Conservation (phyloP, 2,329 filamentous ascomycete species). For the Cadophora gregata region DNA sequence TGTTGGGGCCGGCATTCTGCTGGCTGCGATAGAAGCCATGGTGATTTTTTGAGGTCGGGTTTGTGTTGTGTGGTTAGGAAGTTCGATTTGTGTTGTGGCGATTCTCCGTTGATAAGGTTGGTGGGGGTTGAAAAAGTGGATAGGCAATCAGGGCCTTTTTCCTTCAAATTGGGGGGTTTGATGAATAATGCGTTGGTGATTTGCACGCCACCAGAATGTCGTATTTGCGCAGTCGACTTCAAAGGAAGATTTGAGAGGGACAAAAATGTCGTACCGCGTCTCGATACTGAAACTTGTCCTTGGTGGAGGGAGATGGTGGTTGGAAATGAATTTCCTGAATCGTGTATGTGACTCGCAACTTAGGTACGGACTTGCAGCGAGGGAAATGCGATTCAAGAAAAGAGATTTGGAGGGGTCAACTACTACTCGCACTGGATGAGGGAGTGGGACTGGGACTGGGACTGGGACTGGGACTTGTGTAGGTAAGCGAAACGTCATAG, state of each 20-base stretch:
- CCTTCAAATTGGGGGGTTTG: not conserved
- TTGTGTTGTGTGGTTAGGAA: constrained; percentile 4
- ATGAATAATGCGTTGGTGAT: constrained; percentile 4
- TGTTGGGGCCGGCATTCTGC: constrained; percentile 40
- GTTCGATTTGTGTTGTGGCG: constrained; percentile 14
- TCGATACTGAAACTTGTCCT: not conserved
- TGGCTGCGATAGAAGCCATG: constrained; percentile 57
- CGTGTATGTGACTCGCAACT: not conserved
- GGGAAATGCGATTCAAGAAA: too few species aligned
- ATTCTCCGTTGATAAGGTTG: constrained; percentile 18
- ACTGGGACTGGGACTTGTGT: too few species aligned
- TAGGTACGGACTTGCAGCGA: too few species aligned
- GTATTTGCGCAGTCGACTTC: not conserved
- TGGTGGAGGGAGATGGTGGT: not conserved
- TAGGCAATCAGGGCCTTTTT: constrained; percentile 13
- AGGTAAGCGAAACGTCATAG: not conserved
- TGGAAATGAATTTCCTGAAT: not conserved
- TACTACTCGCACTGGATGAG: too few species aligned
- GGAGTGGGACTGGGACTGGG: too few species aligned
- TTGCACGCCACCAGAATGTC: not conserved
- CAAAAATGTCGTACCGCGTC: not conserved
- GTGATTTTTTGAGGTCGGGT: not conserved
- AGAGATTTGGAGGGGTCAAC: constrained; percentile 7
- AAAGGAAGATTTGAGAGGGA: not conserved
- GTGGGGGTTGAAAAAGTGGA: constrained; percentile 18